phyloP scores from a whole-genome alignment of 495 filamentous ascomycete genomes.

The Bombardia bombarda region DNA sequence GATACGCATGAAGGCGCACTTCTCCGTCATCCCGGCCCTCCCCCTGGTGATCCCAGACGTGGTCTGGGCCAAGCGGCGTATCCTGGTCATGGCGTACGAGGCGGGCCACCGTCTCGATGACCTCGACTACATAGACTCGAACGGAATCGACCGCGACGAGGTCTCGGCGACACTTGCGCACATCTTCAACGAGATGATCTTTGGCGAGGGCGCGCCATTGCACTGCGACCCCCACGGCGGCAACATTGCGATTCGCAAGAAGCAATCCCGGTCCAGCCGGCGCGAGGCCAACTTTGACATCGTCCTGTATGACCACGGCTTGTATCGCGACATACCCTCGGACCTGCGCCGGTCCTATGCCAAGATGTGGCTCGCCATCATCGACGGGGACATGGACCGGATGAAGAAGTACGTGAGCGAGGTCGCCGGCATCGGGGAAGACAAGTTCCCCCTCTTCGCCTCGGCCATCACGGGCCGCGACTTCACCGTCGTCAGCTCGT shows the following conservation, averaged over 20 bases:
- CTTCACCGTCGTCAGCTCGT: slow-evolving; percentile 61
- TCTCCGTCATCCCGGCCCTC: slow-evolving; percentile 54
- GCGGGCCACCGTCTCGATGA: slow-evolving; percentile 85
- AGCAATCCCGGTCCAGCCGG: slow-evolving; percentile 30
- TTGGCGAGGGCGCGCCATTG: slow-evolving; percentile 77
- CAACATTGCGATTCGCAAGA: slow-evolving; percentile 87
- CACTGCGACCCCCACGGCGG: slow-evolving; percentile 98
- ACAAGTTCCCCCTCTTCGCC: slow-evolving; percentile 92
- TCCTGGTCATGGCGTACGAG: slow-evolving; percentile 93
- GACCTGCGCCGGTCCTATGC: slow-evolving; percentile 79
- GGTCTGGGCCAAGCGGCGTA: slow-evolving; percentile 79
- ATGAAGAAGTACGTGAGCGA: slow-evolving; percentile 87
- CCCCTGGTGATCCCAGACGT: slow-evolving; percentile 88
- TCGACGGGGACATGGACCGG: slow-evolving; percentile 70
- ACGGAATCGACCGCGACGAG: slow-evolving; percentile 88
- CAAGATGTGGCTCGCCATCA: slow-evolving; percentile 94
- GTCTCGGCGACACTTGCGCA: slow-evolving; percentile 85
- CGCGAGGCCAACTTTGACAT: slow-evolving; percentile 81
- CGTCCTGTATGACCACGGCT: slow-evolving; percentile 94
- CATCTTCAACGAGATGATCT: slow-evolving; percentile 99
- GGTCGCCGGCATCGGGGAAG: slow-evolving; percentile 82
- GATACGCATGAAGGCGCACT: slow-evolving; percentile 68
- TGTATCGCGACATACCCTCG: slow-evolving; percentile 87
- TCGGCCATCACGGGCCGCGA: slow-evolving; percentile 95
- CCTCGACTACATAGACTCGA: slow-evolving; percentile 73